Evolutionary conservation across 106 monocot species (phyloP).

Genomic region (Allium cepa): DNA sequence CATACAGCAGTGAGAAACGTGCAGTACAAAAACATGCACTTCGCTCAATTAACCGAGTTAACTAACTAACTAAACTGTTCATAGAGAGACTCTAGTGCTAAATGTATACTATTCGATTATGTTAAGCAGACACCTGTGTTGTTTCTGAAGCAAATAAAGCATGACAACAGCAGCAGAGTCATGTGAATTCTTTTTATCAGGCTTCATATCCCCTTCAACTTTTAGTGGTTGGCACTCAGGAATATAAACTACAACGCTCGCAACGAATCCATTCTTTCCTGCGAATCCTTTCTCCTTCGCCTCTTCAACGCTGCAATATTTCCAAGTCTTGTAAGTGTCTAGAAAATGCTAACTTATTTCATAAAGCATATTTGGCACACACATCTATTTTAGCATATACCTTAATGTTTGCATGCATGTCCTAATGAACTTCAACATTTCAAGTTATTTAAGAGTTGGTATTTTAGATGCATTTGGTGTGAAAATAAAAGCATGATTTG

Average conservation of each 20-base stretch:
- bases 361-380: not conserved
- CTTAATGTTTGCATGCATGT: not conserved
- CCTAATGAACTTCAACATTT: not conserved
- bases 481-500: too few relatives aligned
- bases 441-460: too few relatives aligned
- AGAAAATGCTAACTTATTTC: not conserved
- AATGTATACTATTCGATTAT: too few relatives aligned
- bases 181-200: conserved; percentile 78
- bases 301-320: not conserved
- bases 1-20: too few relatives aligned
- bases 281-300: not conserved
- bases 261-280: conserved; percentile 21
- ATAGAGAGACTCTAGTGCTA: too few relatives aligned
- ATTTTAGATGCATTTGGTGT: too few relatives aligned
- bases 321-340: not conserved
- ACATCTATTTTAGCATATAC: not conserved
- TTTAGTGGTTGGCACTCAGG: conserved; percentile 29
- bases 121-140: not conserved
- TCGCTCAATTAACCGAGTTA: too few relatives aligned
- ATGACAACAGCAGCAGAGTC: conserved; percentile 71
- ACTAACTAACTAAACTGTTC: too few relatives aligned
- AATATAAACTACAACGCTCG: conserved; percentile 43
- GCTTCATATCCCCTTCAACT: conserved; percentile 41
- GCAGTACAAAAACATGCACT: too few relatives aligned
- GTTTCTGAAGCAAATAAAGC: conserved; percentile 35